Evolutionary conservation across 2,329 filamentous ascomycete genomes (phyloP), one percentile per base, ranked within the genome.

Genomic region (Neofusicoccum umdonicola): DNA sequence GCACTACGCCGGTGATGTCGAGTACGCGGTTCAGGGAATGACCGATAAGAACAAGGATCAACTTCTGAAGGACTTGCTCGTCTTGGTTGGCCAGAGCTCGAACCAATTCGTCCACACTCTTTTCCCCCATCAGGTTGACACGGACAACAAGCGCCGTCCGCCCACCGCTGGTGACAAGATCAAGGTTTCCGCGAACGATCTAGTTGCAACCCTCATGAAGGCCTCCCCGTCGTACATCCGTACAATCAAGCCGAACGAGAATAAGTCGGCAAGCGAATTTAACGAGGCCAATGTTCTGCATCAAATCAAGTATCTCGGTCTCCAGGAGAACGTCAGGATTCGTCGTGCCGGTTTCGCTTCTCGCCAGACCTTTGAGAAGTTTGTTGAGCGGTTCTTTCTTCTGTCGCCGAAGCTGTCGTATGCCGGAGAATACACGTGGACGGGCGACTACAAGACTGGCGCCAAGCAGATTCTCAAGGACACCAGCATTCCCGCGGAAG

Each of bases 11-110:
- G 95, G 95, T 78, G 95, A 99, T 78, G 95, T 99, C 70, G 89
- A 88, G 69, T 99, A 99, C 77, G 91, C 91, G 1, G 90, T 98
- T 3, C 92, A 96, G 64, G 95, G 95, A 66, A 99, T 99, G 83
- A 99, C 95, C 0, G 95, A 99, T 78, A 99, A 99, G 85, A 99
- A 98, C 83, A 99, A 98, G 83, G 95, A 99, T 74, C 92, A 96
- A 78, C 84, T 99, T 50, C 83, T 98, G 65, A 99, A 99, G 82
- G 95, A 97, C 70, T 82, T 99, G 47, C 85, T 98, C 60, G 94
- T 92, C 73, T 83, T 99, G 42, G 90, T 97, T 72, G 89, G 90
- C 67, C 87, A 88, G 69, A 97, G 93, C 73, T 85, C 87, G 65
- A 98, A 98, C 79, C 79, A 82, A 17, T 99, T 98, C 71, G 82